Evolutionary conservation across 1,284 basidiomycete genomes (phyloP), one percentile per base, ranked within the genome.

Genomic region (Vanrija sp.): DNA sequence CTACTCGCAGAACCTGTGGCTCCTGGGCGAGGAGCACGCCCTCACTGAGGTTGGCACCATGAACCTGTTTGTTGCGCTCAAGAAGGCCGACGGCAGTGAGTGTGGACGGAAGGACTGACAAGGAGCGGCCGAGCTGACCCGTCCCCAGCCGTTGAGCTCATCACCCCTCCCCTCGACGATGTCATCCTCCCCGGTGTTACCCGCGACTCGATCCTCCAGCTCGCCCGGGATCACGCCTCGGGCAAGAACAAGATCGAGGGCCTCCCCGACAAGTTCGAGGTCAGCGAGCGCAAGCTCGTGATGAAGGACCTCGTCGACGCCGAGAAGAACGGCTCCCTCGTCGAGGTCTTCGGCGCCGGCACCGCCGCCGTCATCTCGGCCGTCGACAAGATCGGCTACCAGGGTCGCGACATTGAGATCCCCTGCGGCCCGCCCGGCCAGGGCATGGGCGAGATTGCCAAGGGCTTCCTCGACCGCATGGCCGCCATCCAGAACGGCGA

Each of bases 181-280:
- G 88, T 96, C 81, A 93, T 98, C 68, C 86, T 99, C 15, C 94
- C 95, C 12, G 95, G 95, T 60, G 88, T 99, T 18, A 98, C 94
- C 8, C 87, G 95, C 60, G 92, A 97, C 76, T 92, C 89, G 64
- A 87, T 96, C 44, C 83, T 98, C 39, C 71, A 82, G 9, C 85
- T 98, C 50, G 89, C 91, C 1, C 83, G 86, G 43, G 85, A 83
- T 18, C 95, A 98, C 72, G 74, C 75, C 18, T 81, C 84, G 3
- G 85, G 87, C 50, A 78, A 78, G 61, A 72, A 78, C 48, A 76
- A 67, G 1, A 78, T 95, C 43, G 73, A 82, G 6, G 83, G 84
- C 19, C 78, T 95, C 26, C 81, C 89, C 1, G 76, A 82, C 1
- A 83, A 86, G 40, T 79, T 98, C 58, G 79, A 81, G 55, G 85